Evolutionary conservation across 345 rosid species (phyloP), one percentile per base, ranked within the genome.

Genomic region (Aegle marmelos): DNA sequence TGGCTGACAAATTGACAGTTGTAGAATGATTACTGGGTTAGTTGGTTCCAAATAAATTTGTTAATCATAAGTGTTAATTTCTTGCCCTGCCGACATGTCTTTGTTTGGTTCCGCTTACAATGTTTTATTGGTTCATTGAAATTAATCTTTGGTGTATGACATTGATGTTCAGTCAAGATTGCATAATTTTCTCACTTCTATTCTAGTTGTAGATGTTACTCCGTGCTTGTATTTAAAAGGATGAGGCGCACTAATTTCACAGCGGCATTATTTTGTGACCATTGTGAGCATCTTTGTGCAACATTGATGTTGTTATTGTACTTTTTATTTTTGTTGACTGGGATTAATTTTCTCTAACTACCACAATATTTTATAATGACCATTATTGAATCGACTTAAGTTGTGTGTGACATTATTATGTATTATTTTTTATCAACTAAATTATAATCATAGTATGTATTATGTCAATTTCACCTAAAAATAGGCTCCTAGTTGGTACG

Each of bases 121-220:
- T 24, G 50, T 70, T 73, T 39, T 39, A n/a, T 25, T 25, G 36
- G 19, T 37, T 37, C 54, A 59, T 59, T 10, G 25, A 60, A 33
- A 60, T 75, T 19, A 48, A 62, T 71, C 16, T 74, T 79, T 71
- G 22, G 76, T 64, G 61, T 53, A 53, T 59, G 83, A 82, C 53
- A 57, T 58, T 66, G 83, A 84, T 70, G 75, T 77, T 66, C 11
- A 56, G 79, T 84, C 75, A 78, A 80, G 6, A 69, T 24, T 75
- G 21, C 27, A 66, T 22, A 11, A 31, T 60, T 50, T 53, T 25
- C 37, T 74, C 25, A 70, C 75, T 54, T 70, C 37, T 22, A 31
- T 14, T 8, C 27, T 13, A 2, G 13, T 60, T 24, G 54, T 7
- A 5, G 48, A 65, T 63, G 68, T 45, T 50, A 62, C 27, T 37